A percentile compares a stretch with the other conserved stretches of the same genome.
These are phyloP conservation scores for Rhodofomes roseus DNA, from an alignment of 1,284 basidiomycete species.

Conservation along the genomic window DNA sequence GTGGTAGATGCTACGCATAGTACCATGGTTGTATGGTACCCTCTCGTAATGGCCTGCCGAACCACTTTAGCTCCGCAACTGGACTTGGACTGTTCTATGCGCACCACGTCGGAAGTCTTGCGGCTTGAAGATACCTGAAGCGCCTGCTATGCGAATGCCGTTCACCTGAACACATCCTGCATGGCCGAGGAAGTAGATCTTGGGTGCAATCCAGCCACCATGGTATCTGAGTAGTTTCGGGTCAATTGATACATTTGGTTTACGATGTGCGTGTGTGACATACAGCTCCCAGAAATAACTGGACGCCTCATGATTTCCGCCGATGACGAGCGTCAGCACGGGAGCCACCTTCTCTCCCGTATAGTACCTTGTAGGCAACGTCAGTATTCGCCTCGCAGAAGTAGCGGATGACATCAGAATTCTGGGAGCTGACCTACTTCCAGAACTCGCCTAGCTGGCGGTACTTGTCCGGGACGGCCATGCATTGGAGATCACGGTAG, in stretches of 20 bases:
- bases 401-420: neutral
- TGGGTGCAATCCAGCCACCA: slow-evolving; percentile 94
- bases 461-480: slow-evolving; percentile 93
- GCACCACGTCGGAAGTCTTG: slow-evolving; percentile 77
- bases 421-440: slow-evolving; percentile 47
- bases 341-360: slow-evolving; percentile 80
- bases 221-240: slow-evolving; percentile 69
- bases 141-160: slow-evolving; percentile 83
- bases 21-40: slow-evolving; percentile 64
- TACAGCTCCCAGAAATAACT: slow-evolving; percentile 97
- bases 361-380: slow-evolving; percentile 64
- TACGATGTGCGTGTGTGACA: slow-evolving; percentile 27
- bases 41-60: slow-evolving; percentile 67
- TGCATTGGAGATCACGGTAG: slow-evolving; percentile 79
- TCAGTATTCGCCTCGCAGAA: neutral
- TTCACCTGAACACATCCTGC: slow-evolving; percentile 89
- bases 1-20: slow-evolving; percentile 89
- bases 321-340: slow-evolving; percentile 90
- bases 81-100: slow-evolving; percentile 13
- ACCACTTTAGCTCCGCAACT: neutral
- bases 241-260: neutral
- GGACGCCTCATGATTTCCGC: slow-evolving; percentile 97
- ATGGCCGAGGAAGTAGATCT: slow-evolving; percentile 95
- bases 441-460: slow-evolving; percentile 81
- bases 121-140: slow-evolving; percentile 90